phyloP scores from a whole-genome alignment of 192 early-diverging fungal species.

The Backusella australiensis region DNA sequence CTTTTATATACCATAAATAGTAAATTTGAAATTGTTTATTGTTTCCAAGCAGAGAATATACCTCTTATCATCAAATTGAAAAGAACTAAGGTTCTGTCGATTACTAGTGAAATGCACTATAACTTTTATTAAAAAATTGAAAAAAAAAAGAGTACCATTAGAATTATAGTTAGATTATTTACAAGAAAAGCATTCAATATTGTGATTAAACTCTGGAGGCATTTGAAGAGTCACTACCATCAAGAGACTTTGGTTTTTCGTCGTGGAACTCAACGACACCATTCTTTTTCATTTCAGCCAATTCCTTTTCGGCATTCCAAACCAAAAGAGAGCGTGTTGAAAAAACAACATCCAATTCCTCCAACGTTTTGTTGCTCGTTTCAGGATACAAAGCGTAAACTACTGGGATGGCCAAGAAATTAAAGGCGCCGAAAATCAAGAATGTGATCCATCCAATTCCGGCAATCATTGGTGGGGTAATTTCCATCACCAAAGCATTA shows the following conservation, averaged over 20 bases:
- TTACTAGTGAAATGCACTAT: too few species aligned
- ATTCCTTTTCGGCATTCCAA: constrained; percentile 28
- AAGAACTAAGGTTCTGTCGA: too few species aligned
- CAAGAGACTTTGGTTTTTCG: background rate
- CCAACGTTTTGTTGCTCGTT: constrained; percentile 28
- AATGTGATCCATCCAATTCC: constrained; percentile 40
- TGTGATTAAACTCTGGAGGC: background rate
- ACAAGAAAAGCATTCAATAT: background rate
- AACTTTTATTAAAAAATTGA: background rate
- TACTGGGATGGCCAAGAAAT: constrained; percentile 37
- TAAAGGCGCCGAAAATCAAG: constrained; percentile 48
- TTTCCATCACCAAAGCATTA: constrained; percentile 53
- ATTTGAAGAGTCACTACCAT: background rate
- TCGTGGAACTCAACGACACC: background rate
- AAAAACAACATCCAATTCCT: constrained; percentile 32
- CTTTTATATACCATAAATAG: too few species aligned
- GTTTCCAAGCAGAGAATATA: too few species aligned
- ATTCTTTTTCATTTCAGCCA: constrained; percentile 5
- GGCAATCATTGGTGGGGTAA: constrained; percentile 40
- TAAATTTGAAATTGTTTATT: too few species aligned
- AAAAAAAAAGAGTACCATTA: background rate
- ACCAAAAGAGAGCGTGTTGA: constrained; percentile 25
- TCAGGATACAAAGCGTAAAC: constrained; percentile 50
- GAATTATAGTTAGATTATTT: background rate
- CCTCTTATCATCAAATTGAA: too few species aligned